phyloP scores from a whole-genome alignment of 257 asterid species.

The Jasminum sambac region DNA sequence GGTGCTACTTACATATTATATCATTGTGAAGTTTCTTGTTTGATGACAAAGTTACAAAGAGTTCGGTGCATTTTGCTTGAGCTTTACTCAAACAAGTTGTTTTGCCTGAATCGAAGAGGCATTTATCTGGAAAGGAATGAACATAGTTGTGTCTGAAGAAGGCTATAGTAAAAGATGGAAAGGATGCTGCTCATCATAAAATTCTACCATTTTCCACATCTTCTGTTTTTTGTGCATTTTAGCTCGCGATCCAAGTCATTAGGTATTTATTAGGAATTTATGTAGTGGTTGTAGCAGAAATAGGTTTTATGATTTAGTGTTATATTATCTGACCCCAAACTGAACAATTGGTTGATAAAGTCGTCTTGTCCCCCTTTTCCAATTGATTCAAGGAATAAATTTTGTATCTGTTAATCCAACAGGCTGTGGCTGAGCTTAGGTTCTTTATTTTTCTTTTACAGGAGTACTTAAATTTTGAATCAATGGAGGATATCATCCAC shows the following conservation, averaged over 20 bases:
- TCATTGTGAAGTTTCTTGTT: neutral
- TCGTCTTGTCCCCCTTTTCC: neutral
- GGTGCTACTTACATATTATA: neutral
- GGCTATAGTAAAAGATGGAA: conserved; percentile 14
- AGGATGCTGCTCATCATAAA: conserved; percentile 8
- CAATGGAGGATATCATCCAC: conserved; percentile 45
- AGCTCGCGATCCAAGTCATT: conserved; percentile 14
- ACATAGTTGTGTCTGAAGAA: conserved; percentile 11
- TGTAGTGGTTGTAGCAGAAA: conserved; percentile 10
- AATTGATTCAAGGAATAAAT: conserved; percentile 1
- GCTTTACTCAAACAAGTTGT: neutral
- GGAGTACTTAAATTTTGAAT: conserved; percentile 38
- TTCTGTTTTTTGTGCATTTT: conserved; percentile 3
- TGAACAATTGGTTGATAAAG: neutral
- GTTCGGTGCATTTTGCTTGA: neutral
- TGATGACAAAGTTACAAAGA: conserved; percentile 14
- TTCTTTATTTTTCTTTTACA: conserved; percentile 23
- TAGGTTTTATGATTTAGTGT: neutral
- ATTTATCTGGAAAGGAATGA: conserved; percentile 3
- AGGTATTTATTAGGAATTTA: conserved; percentile 18
- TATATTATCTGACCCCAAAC: conserved; percentile 8
- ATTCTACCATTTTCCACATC: conserved; percentile 2
- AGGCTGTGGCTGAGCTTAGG: conserved; percentile 7
- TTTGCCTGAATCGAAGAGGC: neutral
- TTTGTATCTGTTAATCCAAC: conserved; percentile 21